Evolutionary conservation across 225 moss, liverwort and hornwort species (phyloP), one percentile per base, ranked within the genome.

Genomic region (Marchantia polymorpha): DNA sequence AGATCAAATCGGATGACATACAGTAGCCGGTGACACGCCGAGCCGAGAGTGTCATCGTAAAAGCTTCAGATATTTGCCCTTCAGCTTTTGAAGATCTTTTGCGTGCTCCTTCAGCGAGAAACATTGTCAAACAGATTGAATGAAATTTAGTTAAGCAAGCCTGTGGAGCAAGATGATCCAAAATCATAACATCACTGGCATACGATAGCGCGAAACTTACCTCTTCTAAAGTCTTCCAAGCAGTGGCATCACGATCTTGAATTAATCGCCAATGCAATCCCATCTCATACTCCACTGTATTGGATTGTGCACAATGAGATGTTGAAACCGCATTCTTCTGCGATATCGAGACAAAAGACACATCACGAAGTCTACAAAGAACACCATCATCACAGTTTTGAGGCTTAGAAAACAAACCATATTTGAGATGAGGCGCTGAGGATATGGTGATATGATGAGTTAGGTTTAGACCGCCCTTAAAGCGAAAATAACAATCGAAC

Each of bases 261-360:
- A 87, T 27, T 5, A 81, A 22, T 14, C 81, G 78, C 86, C 86
- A 87, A 39, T 64, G 75, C 52, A 87, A 6, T 14, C 86, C 86
- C 78, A 81, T 81, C 15, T 87, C 83, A 49, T 83, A 84, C 79
- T 87, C 86, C 25, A 82, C 76, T 14, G 86, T 87, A 54, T 87
- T 87, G 23, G 75, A 23, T 19, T 87, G 86, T 56, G 86, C 83
- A 64, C 83, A 87, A 47, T 87, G 86, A 0, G 86, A 87, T 50
- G 86, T 83, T 19, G 80, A 83, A 59, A 72, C 75, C 0, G 78
- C 73, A 49, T 66, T 77, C 19, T 52, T 79, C 81, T 81, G 74
- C 39, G 46, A 20, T 25, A 25, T 13, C 25, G 8, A 52, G 2
- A 25, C 26, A 10, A 26, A 11, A 26, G 14, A 46, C 2, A 13